Base-by-base conservation (phyloP, 768 basidiomycete genomes). In the Clitopilus hobsonii region DNA sequence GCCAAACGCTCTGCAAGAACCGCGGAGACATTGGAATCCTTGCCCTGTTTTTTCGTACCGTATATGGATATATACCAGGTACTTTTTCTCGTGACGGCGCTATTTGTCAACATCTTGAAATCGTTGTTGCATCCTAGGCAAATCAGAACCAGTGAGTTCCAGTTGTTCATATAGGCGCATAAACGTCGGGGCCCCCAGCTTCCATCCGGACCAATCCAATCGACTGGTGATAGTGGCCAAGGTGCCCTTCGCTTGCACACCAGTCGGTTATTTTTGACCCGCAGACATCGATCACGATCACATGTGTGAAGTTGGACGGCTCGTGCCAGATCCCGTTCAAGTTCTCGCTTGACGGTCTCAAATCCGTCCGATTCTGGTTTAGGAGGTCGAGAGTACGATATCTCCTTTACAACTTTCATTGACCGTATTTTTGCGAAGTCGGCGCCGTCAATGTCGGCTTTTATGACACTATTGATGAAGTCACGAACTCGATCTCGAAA, bases 71-170 rank as follows among this genome's bases (percentile, higher is more conserved):
- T 53, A 53, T 79, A 79, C 45, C 60, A 74, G 0, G 66, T 53
- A 0, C 68, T 47, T 27, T 72, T 65, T 20, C 54, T 65, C 0
- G 76, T 76, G 2, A 72, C 71, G 0, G 18, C 3, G 0, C 69
- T 67, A 61, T 71, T 72, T 0, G 71, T 73, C 0, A 79, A 22
- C 0, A 80, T 54, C 48, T 80, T 80, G 0, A 38, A 41, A 53
- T 81, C 73, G 51, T 78, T 70, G 53, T 81, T 80, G 54, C 70
- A 75, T 0, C 64, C 56, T 0, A 53, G 52, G 23, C 62, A 58
- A 2, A 65, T 26, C 0, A 65, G 23, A 1, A 77, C 59, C 0
- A 52, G 52, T 0, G 71, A 71, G 10, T 51, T 62, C 64, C 63
- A 72, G 2, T 52, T 60, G 32, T 70, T 72, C 10, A 73, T 29